These are phyloP conservation scores for Chlorella sp. DNA, from an alignment of 139 green algal genomes.

Conservation along the genomic window DNA sequence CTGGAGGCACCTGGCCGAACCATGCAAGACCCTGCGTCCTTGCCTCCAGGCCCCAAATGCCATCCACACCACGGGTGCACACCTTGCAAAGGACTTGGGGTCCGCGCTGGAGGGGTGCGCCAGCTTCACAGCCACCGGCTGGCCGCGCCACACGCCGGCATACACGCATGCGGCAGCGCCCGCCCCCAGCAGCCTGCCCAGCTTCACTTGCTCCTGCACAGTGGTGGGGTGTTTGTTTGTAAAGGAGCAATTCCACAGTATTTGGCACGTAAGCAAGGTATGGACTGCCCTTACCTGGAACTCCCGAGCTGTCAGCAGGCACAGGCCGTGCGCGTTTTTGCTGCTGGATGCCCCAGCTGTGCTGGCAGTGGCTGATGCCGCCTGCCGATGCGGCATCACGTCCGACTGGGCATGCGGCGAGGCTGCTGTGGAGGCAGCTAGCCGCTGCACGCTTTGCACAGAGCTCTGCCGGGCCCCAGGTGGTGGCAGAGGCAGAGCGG, in stretches of 20 bases:
- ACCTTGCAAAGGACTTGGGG: not conserved
- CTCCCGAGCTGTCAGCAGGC: slow-evolving; percentile 5
- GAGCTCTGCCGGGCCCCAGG: not conserved
- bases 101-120: slow-evolving; percentile 30
- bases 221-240: not conserved
- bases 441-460: no score
- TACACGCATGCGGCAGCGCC: slow-evolving; percentile 31
- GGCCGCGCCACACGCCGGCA: slow-evolving; percentile 13
- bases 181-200: slow-evolving; percentile 29
- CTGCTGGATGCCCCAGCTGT: not conserved
- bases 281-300: not conserved
- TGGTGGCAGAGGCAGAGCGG: not conserved
- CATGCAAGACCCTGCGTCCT: no score
- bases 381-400: not conserved
- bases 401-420: not conserved
- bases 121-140: slow-evolving; percentile 40
- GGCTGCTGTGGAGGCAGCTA: no score
- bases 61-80: not conserved
- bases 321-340: not conserved
- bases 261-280: no score
- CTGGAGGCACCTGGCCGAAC: no score
- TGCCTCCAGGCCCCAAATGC: no score
- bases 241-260: no score
- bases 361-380: not conserved
- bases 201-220: slow-evolving; percentile 23